Conservation (phyloP, 441 rosid species). For the Arabidopsis hybrid region DNA sequence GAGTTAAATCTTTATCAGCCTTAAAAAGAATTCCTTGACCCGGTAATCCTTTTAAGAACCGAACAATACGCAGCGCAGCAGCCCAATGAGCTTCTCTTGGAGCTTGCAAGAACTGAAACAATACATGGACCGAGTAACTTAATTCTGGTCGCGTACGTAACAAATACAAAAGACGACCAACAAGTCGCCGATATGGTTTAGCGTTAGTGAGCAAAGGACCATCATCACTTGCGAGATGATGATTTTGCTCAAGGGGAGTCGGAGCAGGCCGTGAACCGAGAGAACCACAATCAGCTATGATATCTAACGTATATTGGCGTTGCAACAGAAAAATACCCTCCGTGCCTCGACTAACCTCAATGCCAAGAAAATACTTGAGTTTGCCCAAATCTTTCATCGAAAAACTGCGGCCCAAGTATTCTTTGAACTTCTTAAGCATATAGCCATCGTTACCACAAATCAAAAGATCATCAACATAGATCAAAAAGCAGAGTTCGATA, state of each 20-base stretch:
- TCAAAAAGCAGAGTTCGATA: too few species aligned
- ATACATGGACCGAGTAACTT: neutral
- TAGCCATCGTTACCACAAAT: neutral
- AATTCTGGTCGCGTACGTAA: neutral
- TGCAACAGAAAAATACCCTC: neutral
- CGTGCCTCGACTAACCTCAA: fast-evolving
- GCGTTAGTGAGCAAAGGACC: neutral
- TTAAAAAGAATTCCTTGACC: neutral
- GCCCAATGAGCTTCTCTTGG: neutral
- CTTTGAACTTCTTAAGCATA: neutral
- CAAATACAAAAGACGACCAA: neutral
- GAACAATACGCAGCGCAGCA: too few species aligned
- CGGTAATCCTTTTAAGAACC: neutral
- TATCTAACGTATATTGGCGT: neutral
- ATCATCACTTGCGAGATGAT: neutral
- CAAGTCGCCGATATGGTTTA: neutral
- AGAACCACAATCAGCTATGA: neutral
- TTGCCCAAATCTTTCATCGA: neutral
- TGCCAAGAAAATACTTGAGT: neutral
- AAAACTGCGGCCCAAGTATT: neutral
- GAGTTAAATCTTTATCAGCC: neutral
- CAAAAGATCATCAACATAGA: too few species aligned
- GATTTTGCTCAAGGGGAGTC: neutral
- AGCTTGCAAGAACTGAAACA: neutral
- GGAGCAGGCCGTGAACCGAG: neutral